phyloP scores from a whole-genome alignment of 345 rosid species.

The Luvunga scandens region DNA sequence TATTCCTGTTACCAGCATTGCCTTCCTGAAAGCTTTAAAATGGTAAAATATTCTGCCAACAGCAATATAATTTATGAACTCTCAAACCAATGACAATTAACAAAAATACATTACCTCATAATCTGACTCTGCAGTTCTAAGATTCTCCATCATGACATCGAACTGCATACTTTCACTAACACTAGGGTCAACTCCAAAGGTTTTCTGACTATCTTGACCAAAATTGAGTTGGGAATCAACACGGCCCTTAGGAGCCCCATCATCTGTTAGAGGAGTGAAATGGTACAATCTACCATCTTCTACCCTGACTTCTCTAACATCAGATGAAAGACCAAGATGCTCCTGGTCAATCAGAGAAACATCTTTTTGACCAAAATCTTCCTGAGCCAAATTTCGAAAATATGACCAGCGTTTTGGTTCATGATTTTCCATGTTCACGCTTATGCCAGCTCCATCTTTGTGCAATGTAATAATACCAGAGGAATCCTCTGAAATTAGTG shows the following conservation, averaged over 20 bases:
- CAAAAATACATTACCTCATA: conserved; percentile 45
- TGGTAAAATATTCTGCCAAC: conserved; percentile 17
- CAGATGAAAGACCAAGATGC: conserved; percentile 39
- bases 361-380: conserved; percentile 50
- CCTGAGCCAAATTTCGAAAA: conserved; percentile 82
- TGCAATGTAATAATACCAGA: conserved; percentile 35
- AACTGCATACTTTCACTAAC: conserved; percentile 60
- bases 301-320: conserved; percentile 25
- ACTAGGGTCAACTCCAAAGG: conserved; percentile 20
- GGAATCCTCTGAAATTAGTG: conserved; percentile 51
- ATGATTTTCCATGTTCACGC: conserved; percentile 66
- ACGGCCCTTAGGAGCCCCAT: conserved; percentile 34
- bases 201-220: conserved; percentile 40
- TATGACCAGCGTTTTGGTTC: conserved; percentile 86
- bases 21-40: conserved; percentile 50
- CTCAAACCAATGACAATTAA: conserved; percentile 25
- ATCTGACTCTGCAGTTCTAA: conserved; percentile 46
- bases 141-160: conserved; percentile 63
- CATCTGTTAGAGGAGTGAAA: conserved; percentile 35
- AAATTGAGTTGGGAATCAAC: conserved; percentile 41
- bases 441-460: conserved; percentile 63
- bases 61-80: not conserved
- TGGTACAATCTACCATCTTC: conserved; percentile 35
- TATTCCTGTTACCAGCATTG: conserved; percentile 45
- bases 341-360: conserved; percentile 57